Percentiles rank a stretch among this genome's conserved stretches.
phyloP scores from a whole-genome alignment of 192 early-diverging fungal genomes.

The Thamnidium elegans region DNA sequence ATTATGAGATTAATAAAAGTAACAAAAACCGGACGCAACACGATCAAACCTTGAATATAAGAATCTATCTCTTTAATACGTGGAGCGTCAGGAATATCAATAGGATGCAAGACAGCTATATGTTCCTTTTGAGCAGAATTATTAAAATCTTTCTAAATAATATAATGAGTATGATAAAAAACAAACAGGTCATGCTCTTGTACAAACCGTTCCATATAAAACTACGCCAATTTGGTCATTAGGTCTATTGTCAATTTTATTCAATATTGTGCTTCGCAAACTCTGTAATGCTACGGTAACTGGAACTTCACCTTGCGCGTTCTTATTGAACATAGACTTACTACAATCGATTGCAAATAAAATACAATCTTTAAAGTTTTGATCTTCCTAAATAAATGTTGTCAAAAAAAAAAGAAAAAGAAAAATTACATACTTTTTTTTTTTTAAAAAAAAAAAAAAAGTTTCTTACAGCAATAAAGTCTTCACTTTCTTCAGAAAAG shows the following conservation, averaged over 20 bases:
- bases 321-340: slow-evolving; percentile 38
- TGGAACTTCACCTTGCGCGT: slow-evolving; percentile 36
- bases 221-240: slow-evolving; percentile 46
- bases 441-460: slow-evolving; percentile 5
- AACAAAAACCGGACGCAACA: neutral
- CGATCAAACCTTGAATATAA: slow-evolving; percentile 47
- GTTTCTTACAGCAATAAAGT: too few species aligned
- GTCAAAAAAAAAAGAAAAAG: neutral
- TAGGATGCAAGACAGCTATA: slow-evolving; percentile 59
- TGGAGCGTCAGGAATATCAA: slow-evolving; percentile 60
- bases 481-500: too few species aligned
- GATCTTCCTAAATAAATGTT: neutral
- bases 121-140: slow-evolving; percentile 54
- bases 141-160: neutral
- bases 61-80: slow-evolving; percentile 60
- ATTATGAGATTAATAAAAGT: too few species aligned
- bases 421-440: neutral
- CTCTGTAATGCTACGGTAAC: slow-evolving; percentile 41
- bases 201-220: slow-evolving; percentile 40
- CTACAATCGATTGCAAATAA: slow-evolving; percentile 53
- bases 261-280: slow-evolving; percentile 35
- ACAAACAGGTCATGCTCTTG: neutral
- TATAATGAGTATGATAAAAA: neutral
- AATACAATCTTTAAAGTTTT: slow-evolving; percentile 39
- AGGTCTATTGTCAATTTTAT: slow-evolving; percentile 43